phyloP scores from a whole-genome alignment of 2,329 filamentous ascomycete genomes.

The Magnaporthiopsis poae region DNA sequence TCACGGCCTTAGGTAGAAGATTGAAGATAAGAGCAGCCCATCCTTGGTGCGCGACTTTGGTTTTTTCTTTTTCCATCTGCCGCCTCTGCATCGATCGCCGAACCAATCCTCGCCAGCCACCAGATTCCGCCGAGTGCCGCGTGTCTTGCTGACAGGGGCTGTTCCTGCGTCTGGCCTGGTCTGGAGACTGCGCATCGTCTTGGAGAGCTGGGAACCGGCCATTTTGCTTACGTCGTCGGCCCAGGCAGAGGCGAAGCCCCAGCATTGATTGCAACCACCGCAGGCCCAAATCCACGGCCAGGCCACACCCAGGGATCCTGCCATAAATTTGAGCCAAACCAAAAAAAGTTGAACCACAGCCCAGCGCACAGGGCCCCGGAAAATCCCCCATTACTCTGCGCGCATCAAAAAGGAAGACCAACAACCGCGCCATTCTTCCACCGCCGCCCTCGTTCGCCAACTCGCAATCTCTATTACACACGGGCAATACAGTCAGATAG shows the following conservation, averaged over 20 bases:
- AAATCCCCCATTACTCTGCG: not conserved
- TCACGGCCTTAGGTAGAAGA: not conserved
- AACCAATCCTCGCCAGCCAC: not conserved
- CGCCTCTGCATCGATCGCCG: not conserved
- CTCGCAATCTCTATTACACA: too few relatives aligned
- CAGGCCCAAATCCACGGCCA: not conserved
- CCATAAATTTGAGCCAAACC: not conserved
- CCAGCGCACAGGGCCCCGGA: not conserved
- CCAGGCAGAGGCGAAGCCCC: not conserved
- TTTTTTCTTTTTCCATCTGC: not conserved
- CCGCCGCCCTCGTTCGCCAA: too few relatives aligned
- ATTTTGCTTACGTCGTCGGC: not conserved
- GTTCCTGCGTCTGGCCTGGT: not conserved
- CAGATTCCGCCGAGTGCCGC: not conserved
- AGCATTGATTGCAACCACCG: not conserved
- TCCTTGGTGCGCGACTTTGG: not conserved
- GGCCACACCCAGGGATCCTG: not conserved
- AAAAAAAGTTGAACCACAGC: not conserved
- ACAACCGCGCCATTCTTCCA: not conserved
- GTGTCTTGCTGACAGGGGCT: not conserved
- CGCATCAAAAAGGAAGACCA: not conserved
- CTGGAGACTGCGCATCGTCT: not conserved
- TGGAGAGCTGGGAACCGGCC: not conserved
- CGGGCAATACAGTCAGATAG: not conserved
- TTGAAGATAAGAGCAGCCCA: not conserved